Conservation (phyloP, 192 early-diverging fungal species). For the Lobosporangium transversale region DNA sequence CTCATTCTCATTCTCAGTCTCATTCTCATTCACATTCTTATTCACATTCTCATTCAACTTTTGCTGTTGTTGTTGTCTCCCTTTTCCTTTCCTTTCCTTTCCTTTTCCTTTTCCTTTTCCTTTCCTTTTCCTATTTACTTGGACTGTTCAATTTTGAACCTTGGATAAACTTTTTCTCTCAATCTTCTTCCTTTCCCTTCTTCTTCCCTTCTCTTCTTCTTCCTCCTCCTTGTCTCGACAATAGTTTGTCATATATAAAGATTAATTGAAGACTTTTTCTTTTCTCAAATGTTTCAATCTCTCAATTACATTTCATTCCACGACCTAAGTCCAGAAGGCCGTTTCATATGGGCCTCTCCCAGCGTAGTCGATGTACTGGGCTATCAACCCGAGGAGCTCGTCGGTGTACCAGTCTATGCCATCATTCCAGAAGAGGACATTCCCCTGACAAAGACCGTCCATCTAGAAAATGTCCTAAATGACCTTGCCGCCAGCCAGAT, state of each 20-base stretch:
- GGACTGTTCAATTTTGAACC: no score
- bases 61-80: no score
- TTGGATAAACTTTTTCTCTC: neutral
- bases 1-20: no score
- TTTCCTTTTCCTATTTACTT: no score
- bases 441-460: slow-evolving; percentile 11
- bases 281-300: neutral
- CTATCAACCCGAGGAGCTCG: slow-evolving; percentile 53
- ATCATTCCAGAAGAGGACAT: slow-evolving; percentile 44
- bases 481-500: slow-evolving; percentile 47
- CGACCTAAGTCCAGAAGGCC: slow-evolving; percentile 46
- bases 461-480: slow-evolving; percentile 48
- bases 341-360: slow-evolving; percentile 44
- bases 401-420: slow-evolving; percentile 39
- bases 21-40: no score
- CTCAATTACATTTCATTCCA: slow-evolving; percentile 55
- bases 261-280: no score
- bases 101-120: no score
- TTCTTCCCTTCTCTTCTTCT: neutral
- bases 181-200: neutral
- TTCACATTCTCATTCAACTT: no score
- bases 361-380: slow-evolving; percentile 54
- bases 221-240: no score
- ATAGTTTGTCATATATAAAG: no score
- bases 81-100: no score